phyloP scores from a whole-genome alignment of 768 basidiomycete genomes.

The Boletales sp. region DNA sequence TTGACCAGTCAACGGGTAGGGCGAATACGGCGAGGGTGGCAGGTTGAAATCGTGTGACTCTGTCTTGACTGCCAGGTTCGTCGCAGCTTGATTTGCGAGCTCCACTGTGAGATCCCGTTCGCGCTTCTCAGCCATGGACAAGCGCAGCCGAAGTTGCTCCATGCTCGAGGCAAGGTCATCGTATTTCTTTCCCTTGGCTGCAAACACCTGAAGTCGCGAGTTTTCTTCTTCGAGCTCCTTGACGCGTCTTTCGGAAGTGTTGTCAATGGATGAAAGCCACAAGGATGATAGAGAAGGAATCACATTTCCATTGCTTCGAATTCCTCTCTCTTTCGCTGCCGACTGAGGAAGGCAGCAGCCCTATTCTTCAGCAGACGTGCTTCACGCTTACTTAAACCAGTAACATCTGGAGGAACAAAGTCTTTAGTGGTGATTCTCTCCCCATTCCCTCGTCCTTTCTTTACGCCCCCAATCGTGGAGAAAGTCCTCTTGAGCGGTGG shows the following conservation, averaged over 20 bases:
- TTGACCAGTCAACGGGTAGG: slow-evolving; percentile 35
- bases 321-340: slow-evolving; percentile 90
- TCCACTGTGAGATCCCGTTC: slow-evolving; percentile 65
- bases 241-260: slow-evolving; percentile 57
- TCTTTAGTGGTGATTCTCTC: slow-evolving; percentile 66
- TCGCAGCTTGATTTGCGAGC: slow-evolving; percentile 42
- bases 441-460: slow-evolving; percentile 46
- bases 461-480: slow-evolving; percentile 40
- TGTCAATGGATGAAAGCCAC: slow-evolving; percentile 13
- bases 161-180: slow-evolving; percentile 53
- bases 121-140: slow-evolving; percentile 62
- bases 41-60: slow-evolving; percentile 55
- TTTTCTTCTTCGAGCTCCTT: slow-evolving; percentile 84
- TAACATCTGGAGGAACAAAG: slow-evolving; percentile 85
- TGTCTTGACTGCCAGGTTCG: slow-evolving; percentile 45
- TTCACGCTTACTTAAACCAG: slow-evolving; percentile 85
- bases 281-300: slow-evolving; percentile 34
- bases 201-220: slow-evolving; percentile 60
- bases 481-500: slow-evolving; percentile 38
- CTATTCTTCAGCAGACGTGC: slow-evolving; percentile 90
- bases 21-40: slow-evolving; percentile 40
- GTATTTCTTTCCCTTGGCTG: slow-evolving; percentile 41
- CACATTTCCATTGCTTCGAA: slow-evolving; percentile 90
- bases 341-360: slow-evolving; percentile 86
- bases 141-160: slow-evolving; percentile 62